A percentile compares a stretch with the other conserved stretches of the same genome.
These are phyloP conservation scores for Pythium brachiatum DNA, from an alignment of 352 stramenopile species.

Conservation along the genomic window DNA sequence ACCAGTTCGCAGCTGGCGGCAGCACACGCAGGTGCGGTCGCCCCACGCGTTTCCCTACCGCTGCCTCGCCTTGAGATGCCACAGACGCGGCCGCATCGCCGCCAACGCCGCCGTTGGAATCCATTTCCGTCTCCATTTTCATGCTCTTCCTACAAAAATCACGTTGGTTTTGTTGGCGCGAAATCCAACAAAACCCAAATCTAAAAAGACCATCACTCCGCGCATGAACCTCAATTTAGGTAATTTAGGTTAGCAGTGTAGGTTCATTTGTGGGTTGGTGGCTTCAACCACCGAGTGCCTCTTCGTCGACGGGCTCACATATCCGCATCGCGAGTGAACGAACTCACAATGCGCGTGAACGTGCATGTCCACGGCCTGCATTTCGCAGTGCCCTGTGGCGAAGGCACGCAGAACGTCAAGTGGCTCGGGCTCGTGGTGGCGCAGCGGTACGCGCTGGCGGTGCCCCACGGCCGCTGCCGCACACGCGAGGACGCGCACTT, in stretches of 20 bases:
- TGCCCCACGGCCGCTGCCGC: slow-evolving; percentile 64
- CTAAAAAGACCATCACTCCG: slow-evolving; percentile 19
- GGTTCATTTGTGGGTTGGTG: slow-evolving; percentile 5
- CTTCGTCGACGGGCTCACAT: slow-evolving; percentile 6
- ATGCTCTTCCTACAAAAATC: background rate
- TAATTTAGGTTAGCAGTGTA: slow-evolving; percentile 7
- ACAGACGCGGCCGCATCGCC: background rate
- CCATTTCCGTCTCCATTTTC: slow-evolving; percentile 1
- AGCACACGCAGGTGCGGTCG: slow-evolving; percentile 37
- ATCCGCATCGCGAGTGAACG: no score
- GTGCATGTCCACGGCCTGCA: slow-evolving; percentile 67
- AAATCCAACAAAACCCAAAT: slow-evolving; percentile 8
- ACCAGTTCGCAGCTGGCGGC: slow-evolving; percentile 74
- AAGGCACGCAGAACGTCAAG: slow-evolving; percentile 72
- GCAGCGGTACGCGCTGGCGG: slow-evolving; percentile 68
- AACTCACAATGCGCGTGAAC: slow-evolving; percentile 48
- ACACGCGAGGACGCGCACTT: slow-evolving; percentile 74
- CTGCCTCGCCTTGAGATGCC: background rate
- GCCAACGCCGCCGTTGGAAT: background rate
- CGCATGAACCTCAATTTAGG: background rate
- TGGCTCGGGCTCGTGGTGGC: slow-evolving; percentile 82
- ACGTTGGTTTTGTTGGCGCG: slow-evolving; percentile 5
- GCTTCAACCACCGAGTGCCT: slow-evolving; percentile 8
- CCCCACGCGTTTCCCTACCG: background rate
- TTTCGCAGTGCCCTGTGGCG: slow-evolving; percentile 75